Evolutionary conservation across 495 filamentous ascomycete species (phyloP), one percentile per base, ranked within the genome.

Genomic region (Pyrenula massariospora): DNA sequence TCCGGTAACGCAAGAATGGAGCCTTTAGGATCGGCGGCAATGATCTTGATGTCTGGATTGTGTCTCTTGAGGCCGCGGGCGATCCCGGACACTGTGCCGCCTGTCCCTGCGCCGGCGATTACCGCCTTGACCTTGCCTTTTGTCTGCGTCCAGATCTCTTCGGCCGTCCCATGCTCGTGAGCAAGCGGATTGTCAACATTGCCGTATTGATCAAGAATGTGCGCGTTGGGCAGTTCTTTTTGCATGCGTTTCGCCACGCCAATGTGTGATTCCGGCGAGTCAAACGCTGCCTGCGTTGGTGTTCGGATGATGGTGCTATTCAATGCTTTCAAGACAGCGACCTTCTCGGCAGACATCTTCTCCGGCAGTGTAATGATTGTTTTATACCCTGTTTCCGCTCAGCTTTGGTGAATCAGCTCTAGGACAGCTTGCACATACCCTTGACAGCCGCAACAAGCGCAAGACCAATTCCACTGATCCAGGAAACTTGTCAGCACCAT

Each of bases 311-410:
- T 97, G 61, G 93, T 96, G 22, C 93, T 92, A 57, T 93, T 93
- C 25, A 99, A 79, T 19, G 93, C 91, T 51, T 88, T 84, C 23
- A 99, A 77, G 11, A 99, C 93, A 1, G 91, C 83, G 12, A 99
- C 94, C 68, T 99, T 99, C 71, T 99, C 93, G 24, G 89, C 83
- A 3, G 90, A 95, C 93, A 99, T 99, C 77, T 99, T 99, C 74
- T 99, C 93, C 42, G 93, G 93, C 1, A 99, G 82, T 0, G 93
- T 99, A 65, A 99, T 99, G 70, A 99, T 96, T 15, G 89, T 93
- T 70, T 92, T 93, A 73, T 99, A 98, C 53, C 84, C 79, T 79
- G 57, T 51, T 24, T 25, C 20, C 31, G 31, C n/a, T 42, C 12
- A 25, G 12, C 12, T 31, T n/a, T 25, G 52, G 3, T 11, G 23